Base-by-base conservation (phyloP, 208 protist genomes). In the Porcisia deanei region DNA sequence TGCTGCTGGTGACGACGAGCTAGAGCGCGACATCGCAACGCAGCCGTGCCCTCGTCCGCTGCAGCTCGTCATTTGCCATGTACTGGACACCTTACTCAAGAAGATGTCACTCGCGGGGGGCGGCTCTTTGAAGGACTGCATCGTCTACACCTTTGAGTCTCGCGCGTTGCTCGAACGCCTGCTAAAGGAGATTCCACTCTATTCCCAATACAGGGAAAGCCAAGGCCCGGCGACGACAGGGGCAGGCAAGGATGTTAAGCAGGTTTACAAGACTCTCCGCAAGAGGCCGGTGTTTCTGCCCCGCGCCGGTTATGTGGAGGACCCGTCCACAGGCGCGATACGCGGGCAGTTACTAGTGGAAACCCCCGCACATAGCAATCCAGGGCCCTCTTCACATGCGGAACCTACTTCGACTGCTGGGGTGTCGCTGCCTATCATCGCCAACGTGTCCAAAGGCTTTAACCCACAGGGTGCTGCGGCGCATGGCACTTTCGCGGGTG, bases 31-130 rank as follows among this genome's bases (percentile, higher is more conserved):
- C n/a, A 77, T 97, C 10, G 77, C 85, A 20, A 74, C 80, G 63
- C 90, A 96, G 83, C 94, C 94, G 14, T 96, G 91, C 43, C 94
- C 94, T 0, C 82, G 75, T n/a, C 90, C 94, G n/a, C 84, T 97
- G 60, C 86, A 91, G 43, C 77, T 95, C 45, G 87, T 97, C 54
- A 75, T 97, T 8, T 78, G 89, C 54, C 81, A 93, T 58, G 91
- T 97, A 30, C 77, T 80, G 25, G 75, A 79, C 18, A 92, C 85
- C 18, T 64, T 97, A 1, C 61, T 72, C 22, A 86, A 91, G 53
- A 96, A 96, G 73, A 45, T 97, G 59, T 54, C 75, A n/a, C 59
- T 95, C 8, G 94, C 94, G 20, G 85, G 93, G 60, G 76, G 59
- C 6, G 89, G 94, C 0, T 95, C 90, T 18, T 60, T 97, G 45